phyloP scores from a whole-genome alignment of 192 early-diverging fungal genomes.

The Gryganskiella cystojenkinii region DNA sequence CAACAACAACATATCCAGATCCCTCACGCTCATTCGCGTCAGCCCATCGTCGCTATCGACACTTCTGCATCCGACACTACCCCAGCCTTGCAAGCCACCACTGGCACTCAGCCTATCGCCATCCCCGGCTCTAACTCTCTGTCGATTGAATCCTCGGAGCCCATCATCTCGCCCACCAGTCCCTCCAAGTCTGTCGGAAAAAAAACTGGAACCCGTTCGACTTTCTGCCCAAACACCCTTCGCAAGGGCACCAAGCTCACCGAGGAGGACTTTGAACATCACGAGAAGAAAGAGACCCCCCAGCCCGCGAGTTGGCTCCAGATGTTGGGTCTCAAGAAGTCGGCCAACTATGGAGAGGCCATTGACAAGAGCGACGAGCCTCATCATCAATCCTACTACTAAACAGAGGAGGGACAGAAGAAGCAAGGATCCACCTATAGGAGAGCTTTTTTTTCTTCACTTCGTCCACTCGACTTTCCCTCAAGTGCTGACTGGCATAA shows the following conservation, averaged over 20 bases:
- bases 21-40: slow-evolving; percentile 1
- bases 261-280: slow-evolving; percentile 17
- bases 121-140: slow-evolving; percentile 5
- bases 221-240: slow-evolving; percentile 31
- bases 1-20: background rate
- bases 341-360: slow-evolving; percentile 14
- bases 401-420: too few species aligned
- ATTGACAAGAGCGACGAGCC: slow-evolving; percentile 16
- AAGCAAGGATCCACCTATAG: too few species aligned
- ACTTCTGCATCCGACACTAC: slow-evolving; percentile 1
- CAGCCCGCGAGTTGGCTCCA: slow-evolving; percentile 28
- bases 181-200: slow-evolving; percentile 12
- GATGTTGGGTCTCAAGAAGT: slow-evolving; percentile 28
- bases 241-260: slow-evolving; percentile 23
- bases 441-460: too few species aligned
- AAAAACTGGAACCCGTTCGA: slow-evolving; percentile 51
- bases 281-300: slow-evolving; percentile 1
- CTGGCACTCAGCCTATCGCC: slow-evolving; percentile 2
- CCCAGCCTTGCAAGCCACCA: background rate
- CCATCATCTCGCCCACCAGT: slow-evolving; percentile 7
- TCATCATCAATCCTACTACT: slow-evolving; percentile 24
- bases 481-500: background rate
- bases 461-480: too few species aligned
- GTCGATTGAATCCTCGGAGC: background rate
- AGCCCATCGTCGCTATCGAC: slow-evolving; percentile 12